phyloP scores from a whole-genome alignment of 305 asterid species.

The Fraxinus paxiana region DNA sequence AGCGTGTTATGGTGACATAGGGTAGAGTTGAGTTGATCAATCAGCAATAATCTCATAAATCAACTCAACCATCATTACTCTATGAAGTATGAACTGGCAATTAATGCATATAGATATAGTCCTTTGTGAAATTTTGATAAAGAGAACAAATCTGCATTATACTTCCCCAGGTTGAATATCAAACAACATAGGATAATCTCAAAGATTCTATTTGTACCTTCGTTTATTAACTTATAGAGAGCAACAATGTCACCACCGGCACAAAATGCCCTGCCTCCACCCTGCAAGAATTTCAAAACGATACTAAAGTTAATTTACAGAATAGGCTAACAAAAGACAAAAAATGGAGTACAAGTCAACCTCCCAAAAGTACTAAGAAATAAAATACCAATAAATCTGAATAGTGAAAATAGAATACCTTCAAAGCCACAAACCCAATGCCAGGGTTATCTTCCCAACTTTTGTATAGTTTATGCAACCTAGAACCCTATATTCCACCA shows the following conservation, averaged over 20 bases:
- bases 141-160: not conserved
- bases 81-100: not conserved
- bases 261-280: conserved; percentile 79
- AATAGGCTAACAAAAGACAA: not conserved
- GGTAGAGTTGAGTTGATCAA: not conserved
- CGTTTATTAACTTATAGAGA: conserved; percentile 44
- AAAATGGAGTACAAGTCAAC: not conserved
- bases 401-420: conserved; percentile 42
- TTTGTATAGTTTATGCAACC: conserved; percentile 71
- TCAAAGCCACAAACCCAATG: conserved; percentile 63
- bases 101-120: not conserved
- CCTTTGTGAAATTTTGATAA: not conserved
- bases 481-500: conserved; percentile 40
- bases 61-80: not conserved
- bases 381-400: not conserved
- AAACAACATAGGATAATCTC: not conserved
- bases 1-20: not conserved
- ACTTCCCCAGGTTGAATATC: not conserved
- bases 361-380: not conserved
- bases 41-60: not conserved
- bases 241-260: conserved; percentile 92
- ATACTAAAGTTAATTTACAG: conserved; percentile 24
- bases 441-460: conserved; percentile 81
- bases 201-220: conserved; percentile 43
- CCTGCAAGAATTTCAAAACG: conserved; percentile 53